phyloP scores from a whole-genome alignment of 208 protist species.

The Wallacemonas sp. region DNA sequence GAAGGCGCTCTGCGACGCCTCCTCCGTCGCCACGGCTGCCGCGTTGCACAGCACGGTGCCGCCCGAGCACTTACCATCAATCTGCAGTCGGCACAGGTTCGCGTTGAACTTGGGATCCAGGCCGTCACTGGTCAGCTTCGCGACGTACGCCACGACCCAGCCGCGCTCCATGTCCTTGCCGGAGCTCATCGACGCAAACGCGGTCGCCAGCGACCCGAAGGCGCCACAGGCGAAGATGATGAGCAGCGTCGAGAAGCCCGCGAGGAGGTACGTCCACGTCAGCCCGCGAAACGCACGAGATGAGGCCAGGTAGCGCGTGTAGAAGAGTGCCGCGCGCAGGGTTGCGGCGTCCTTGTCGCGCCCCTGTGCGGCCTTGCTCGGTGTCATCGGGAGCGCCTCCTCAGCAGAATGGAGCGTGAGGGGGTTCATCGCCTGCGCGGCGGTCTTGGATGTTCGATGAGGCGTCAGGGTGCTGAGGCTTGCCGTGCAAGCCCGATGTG shows the following conservation, averaged over 20 bases:
- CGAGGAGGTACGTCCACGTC: slow-evolving; percentile 1
- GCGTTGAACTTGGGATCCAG: background rate
- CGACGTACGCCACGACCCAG: slow-evolving; percentile 4
- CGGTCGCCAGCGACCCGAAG: slow-evolving; percentile 2
- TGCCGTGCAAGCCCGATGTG: no score
- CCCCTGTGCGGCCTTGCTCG: no score
- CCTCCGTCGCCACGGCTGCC: background rate
- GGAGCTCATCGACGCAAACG: slow-evolving; percentile 2
- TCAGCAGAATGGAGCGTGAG: no score
- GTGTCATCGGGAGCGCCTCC: no score
- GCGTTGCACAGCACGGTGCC: background rate
- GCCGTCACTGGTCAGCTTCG: background rate
- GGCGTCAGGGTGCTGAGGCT: no score
- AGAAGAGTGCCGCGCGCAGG: background rate
- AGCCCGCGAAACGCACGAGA: background rate
- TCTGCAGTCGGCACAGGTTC: slow-evolving; percentile 2
- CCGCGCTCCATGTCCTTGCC: slow-evolving; percentile 10
- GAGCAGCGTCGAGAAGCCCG: background rate
- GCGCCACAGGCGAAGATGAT: slow-evolving; percentile 16
- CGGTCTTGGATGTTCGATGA: no score
- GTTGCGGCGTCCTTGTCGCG: background rate
- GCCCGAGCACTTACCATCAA: slow-evolving; percentile 6
- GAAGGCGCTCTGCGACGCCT: background rate
- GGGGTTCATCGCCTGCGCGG: no score
- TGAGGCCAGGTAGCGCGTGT: background rate